Conservation (phyloP, 2,329 filamentous ascomycete genomes). For the Apiospora marii region DNA sequence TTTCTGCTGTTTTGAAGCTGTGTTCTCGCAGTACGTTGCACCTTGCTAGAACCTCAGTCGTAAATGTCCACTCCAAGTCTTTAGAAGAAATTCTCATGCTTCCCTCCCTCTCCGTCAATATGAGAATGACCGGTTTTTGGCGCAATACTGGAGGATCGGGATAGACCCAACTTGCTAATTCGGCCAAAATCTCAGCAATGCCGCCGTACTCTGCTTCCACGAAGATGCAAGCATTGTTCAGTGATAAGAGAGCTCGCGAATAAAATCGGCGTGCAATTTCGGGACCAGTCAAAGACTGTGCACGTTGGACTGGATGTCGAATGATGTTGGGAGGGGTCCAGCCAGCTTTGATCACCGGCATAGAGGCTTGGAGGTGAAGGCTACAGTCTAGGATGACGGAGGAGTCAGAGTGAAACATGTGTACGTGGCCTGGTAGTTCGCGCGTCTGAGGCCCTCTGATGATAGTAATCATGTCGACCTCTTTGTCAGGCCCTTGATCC, state of each 20-base stretch:
- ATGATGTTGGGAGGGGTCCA: not conserved
- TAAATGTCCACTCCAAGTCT: not conserved
- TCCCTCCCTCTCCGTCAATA: constrained; percentile 11
- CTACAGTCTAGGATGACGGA: not conserved
- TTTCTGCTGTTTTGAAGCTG: no score
- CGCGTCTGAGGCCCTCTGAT: not conserved
- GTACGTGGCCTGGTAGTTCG: not conserved
- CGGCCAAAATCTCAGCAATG: not conserved
- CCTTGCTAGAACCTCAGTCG: not conserved
- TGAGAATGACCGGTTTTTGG: constrained; percentile 6
- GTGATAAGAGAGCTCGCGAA: not conserved
- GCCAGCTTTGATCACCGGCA: constrained; percentile 4
- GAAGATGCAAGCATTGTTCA: not conserved
- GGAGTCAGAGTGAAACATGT: not conserved
- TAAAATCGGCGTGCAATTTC: no score
- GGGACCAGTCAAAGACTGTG: not conserved
- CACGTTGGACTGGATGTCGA: not conserved
- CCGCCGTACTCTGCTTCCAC: not conserved
- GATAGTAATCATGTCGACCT: not conserved
- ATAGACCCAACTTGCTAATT: constrained; percentile 14
- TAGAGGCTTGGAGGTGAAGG: not conserved
- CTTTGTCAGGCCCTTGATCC: not conserved
- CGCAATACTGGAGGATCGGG: not conserved
- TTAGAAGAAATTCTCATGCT: not conserved
- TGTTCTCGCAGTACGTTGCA: not conserved